Evolutionary conservation across 2,329 filamentous ascomycete species (phyloP).

Genomic region (Cercospora sp.): DNA sequence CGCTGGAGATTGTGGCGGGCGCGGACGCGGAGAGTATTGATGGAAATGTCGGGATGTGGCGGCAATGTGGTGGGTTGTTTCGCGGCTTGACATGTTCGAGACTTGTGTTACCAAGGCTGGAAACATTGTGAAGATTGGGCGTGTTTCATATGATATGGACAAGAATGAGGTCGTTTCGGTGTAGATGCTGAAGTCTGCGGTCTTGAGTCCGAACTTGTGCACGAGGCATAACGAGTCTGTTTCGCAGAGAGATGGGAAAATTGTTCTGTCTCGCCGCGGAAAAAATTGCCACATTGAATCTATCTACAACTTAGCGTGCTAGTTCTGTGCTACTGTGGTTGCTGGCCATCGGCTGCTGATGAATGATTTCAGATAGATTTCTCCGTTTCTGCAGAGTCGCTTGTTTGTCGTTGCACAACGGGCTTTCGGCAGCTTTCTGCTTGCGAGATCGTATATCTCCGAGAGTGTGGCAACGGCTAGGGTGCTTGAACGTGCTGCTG

Average conservation of each 20-base stretch:
- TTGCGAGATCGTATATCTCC: background rate
- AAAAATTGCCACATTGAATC: background rate
- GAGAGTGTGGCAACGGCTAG: background rate
- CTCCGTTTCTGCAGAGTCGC: background rate
- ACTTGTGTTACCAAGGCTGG: background rate
- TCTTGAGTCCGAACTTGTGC: background rate
- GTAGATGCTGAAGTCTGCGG: too few relatives aligned
- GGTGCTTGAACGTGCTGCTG: background rate
- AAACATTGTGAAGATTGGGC: background rate
- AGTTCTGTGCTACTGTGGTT: background rate
- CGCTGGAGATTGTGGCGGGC: background rate
- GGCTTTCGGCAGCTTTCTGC: background rate
- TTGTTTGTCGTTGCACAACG: background rate
- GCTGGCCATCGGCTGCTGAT: background rate
- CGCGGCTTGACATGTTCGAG: background rate
- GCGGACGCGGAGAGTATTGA: too few relatives aligned
- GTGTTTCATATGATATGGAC: background rate
- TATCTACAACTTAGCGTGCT: background rate
- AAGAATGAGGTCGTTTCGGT: background rate
- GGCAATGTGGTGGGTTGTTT: background rate
- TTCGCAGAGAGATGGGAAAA: background rate
- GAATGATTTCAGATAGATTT: background rate
- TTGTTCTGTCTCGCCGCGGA: background rate
- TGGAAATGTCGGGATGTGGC: background rate
- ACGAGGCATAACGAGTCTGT: background rate